phyloP scores from a whole-genome alignment of 257 asterid species.

The Petrea volubilis region DNA sequence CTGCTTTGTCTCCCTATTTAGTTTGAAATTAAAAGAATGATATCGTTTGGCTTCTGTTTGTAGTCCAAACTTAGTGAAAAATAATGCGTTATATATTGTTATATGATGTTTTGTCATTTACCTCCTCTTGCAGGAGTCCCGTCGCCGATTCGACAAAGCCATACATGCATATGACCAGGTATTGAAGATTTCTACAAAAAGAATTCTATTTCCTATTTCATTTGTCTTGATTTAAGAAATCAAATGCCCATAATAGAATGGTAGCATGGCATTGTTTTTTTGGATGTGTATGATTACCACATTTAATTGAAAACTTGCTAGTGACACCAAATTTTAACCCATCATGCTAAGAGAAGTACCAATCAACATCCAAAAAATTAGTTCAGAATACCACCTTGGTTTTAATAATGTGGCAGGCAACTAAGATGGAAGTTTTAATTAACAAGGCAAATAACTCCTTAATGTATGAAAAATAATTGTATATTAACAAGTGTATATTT shows the following conservation, averaged over 20 bases:
- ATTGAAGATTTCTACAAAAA: slow-evolving; percentile 23
- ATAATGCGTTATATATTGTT: slow-evolving; percentile 9
- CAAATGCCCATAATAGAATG: background rate
- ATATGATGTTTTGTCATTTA: slow-evolving; percentile 29
- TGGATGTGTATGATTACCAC: background rate
- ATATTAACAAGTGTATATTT: too few relatives aligned
- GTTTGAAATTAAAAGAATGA: background rate
- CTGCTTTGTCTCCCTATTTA: background rate
- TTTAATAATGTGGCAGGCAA: too few relatives aligned
- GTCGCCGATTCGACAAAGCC: slow-evolving; percentile 90
- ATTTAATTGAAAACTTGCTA: background rate
- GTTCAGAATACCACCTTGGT: too few relatives aligned
- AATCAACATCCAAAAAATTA: too few relatives aligned
- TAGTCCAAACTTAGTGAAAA: slow-evolving; percentile 16
- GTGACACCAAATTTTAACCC: background rate
- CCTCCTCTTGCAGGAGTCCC: slow-evolving; percentile 72
- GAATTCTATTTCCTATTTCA: background rate
- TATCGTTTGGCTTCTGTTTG: slow-evolving; percentile 17
- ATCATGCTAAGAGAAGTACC: too few relatives aligned
- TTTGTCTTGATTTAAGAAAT: slow-evolving; percentile 13
- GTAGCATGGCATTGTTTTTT: background rate
- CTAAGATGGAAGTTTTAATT: too few relatives aligned
- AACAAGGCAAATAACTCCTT: too few relatives aligned
- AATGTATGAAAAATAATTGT: too few relatives aligned
- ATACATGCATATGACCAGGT: slow-evolving; percentile 86